Percentiles rank a stretch among this genome's conserved stretches.
Conservation (phyloP, 164 flowering plant genomes). For the Annona squamosa region DNA sequence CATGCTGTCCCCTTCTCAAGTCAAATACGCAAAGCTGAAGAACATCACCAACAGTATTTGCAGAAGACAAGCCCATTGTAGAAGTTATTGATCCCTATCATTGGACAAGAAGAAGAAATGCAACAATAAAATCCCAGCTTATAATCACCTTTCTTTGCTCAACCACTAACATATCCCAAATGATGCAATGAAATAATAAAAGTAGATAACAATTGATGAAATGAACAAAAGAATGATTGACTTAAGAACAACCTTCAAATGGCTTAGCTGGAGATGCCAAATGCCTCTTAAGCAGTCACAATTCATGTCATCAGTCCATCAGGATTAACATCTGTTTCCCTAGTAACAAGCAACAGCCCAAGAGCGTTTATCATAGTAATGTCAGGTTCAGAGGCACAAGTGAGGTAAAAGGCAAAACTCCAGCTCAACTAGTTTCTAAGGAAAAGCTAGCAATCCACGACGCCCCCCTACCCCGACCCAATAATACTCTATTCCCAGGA, state of each 20-base stretch:
- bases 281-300: neutral
- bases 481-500: neutral
- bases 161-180: too few species aligned
- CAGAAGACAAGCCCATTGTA: slow-evolving; percentile 57
- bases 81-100: neutral
- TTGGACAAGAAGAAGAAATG: neutral
- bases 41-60: slow-evolving; percentile 31
- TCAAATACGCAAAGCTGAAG: slow-evolving; percentile 74
- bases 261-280: neutral
- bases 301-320: neutral
- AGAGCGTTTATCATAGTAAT: neutral
- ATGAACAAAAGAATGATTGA: neutral
- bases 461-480: neutral
- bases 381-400: neutral
- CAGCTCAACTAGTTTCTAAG: neutral
- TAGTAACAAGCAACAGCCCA: neutral
- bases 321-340: neutral
- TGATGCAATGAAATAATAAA: neutral
- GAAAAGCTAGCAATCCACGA: neutral
- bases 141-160: neutral
- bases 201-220: neutral
- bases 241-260: slow-evolving; percentile 1
- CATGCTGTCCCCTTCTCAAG: slow-evolving; percentile 75
- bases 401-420: neutral
- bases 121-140: neutral